Conservation (phyloP, 257 asterid genomes). For the Gentiana straminea region DNA sequence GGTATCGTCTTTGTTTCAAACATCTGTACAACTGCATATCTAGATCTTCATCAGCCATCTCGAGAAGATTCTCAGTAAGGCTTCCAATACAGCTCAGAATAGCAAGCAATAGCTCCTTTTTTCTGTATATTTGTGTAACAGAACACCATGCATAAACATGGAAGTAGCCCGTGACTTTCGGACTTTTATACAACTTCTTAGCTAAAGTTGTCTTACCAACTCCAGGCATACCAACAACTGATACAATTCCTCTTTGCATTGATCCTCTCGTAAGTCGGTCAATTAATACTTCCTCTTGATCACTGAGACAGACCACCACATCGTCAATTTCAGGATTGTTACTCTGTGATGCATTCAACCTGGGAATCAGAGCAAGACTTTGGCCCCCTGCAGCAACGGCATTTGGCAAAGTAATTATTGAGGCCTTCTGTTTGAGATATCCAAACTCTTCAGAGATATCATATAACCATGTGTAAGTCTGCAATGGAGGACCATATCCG, state of each 20-base stretch:
- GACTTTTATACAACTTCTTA: not conserved
- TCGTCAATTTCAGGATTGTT: not conserved
- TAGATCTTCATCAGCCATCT: not conserved
- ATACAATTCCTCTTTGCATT: not conserved
- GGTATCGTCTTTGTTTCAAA: not conserved
- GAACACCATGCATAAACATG: conserved; percentile 8
- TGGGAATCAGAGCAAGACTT: not conserved
- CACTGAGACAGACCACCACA: not conserved
- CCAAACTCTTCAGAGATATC: not conserved
- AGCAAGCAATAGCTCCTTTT: not conserved
- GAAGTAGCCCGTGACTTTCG: not conserved
- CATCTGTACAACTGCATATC: not conserved
- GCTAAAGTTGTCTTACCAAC: conserved; percentile 8
- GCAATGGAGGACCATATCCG: not conserved
- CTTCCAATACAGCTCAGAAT: not conserved
- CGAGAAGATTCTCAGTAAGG: not conserved
- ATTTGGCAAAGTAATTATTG: not conserved
- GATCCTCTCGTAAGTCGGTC: not conserved
- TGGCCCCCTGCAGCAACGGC: not conserved
- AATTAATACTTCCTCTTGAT: not conserved
- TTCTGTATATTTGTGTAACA: conserved; percentile 1
- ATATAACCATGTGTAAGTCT: not conserved
- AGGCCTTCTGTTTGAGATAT: not conserved
- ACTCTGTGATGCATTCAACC: not conserved
- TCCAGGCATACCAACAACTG: conserved; percentile 10